Evolutionary conservation across 805 yeast species (phyloP), one percentile per base, ranked within the genome.

Genomic region (Starmerella apis): DNA sequence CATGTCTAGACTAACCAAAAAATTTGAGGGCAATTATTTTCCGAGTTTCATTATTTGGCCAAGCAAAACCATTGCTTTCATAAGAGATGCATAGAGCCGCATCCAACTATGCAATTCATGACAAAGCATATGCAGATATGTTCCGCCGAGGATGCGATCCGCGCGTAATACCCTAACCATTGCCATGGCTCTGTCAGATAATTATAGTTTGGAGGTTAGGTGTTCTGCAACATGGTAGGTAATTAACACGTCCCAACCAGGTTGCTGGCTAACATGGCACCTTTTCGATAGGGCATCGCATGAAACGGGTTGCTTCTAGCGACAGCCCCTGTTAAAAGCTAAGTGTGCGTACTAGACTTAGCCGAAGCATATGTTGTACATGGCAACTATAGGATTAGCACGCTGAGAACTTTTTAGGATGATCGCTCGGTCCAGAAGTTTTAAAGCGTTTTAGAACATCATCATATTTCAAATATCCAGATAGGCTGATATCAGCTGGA

Each of bases 61-160:
- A 6, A 36, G 39, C 39, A 36, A 36, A 6, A n/a, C n/a, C 24
- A 4, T 19, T 36, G 24, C 25, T 22, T 36, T 20, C 25, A 19
- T 36, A 22, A 36, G 10, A 27, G 13, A 10, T 9, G 25, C 25
- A 19, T 18, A 8, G 3, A 19, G 25, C 22, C 2, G 43, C 14
- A 13, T 13, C 30, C 30, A 14, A n/a, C 13, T 13, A 38, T 23
- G 30, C 30, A 24, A 4, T 28, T 4, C 27, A 30, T 38, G 43
- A 38, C 43, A 38, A 38, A 38, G 28, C 43, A 24, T 24, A 6
- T 23, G 22, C 30, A 38, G 19, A 19, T 19, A n/a, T 20, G 43
- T 20, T 38, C 43, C 43, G 30, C 43, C 20, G 43, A 38, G 43
- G 43, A 38, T 30, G 28, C 30, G 43, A n/a, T 24, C 16, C 30